A percentile compares a stretch with the other conserved stretches of the same genome.
Evolutionary conservation across 2,329 filamentous ascomycete genomes (phyloP).

Genomic region (Lachnellula subtilissima): DNA sequence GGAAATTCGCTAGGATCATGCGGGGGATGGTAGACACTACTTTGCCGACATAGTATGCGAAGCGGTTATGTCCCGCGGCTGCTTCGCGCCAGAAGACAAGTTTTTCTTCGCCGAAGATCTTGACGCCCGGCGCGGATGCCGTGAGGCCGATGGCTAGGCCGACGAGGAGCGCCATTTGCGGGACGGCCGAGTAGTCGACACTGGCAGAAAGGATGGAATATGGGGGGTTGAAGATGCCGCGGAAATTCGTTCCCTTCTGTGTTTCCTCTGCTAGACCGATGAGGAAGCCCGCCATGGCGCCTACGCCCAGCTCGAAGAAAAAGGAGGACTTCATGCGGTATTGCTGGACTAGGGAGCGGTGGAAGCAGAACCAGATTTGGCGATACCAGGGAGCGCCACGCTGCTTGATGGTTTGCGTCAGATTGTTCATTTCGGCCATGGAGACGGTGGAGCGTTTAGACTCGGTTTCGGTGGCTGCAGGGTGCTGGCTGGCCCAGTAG

Average conservation of each 20-base stretch:
- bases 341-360: slow-evolving; percentile 52
- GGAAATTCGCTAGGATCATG: slow-evolving; percentile 46
- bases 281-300: slow-evolving; percentile 46
- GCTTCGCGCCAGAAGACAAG: slow-evolving; percentile 51
- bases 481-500: slow-evolving; percentile 37
- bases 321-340: slow-evolving; percentile 47
- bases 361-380: slow-evolving; percentile 50
- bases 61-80: slow-evolving; percentile 50
- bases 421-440: slow-evolving; percentile 36
- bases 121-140: slow-evolving; percentile 49
- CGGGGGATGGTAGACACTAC: slow-evolving; percentile 46
- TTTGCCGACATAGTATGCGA: slow-evolving; percentile 54
- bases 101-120: slow-evolving; percentile 52
- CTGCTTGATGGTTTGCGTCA: slow-evolving; percentile 43
- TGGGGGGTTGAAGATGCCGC: slow-evolving; percentile 45
- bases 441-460: slow-evolving; percentile 27
- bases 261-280: slow-evolving; percentile 50
- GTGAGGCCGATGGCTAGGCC: slow-evolving; percentile 53
- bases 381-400: slow-evolving; percentile 45
- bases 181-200: slow-evolving; percentile 45
- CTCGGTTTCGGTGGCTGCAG: slow-evolving; percentile 26
- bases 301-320: slow-evolving; percentile 50
- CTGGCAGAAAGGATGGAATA: slow-evolving; percentile 49
- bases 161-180: slow-evolving; percentile 48
- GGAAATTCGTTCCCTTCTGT: slow-evolving; percentile 48